phyloP scores from a whole-genome alignment of 371 early-diverging fungal species.

The Mortierella sp. region DNA sequence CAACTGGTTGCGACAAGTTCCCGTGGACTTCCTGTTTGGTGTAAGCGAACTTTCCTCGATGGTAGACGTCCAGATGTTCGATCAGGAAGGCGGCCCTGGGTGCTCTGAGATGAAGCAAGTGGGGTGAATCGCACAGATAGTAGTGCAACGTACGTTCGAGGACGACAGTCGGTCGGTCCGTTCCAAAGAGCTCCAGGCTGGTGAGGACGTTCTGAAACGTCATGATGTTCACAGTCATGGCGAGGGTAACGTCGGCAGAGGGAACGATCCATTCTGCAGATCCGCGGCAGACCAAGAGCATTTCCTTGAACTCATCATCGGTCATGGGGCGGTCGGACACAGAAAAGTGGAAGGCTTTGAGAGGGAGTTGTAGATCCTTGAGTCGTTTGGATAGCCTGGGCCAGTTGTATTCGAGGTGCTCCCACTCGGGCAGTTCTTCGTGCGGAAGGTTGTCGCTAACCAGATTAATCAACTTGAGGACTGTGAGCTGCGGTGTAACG shows the following conservation, averaged over 20 bases:
- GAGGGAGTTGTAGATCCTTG: not conserved
- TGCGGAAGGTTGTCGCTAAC: slow-evolving; percentile 7
- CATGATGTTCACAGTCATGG: not conserved
- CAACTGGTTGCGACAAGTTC: not conserved
- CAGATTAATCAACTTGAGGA: slow-evolving; percentile 1
- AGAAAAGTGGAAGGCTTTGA: not conserved
- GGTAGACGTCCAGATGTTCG: not conserved
- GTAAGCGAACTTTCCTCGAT: not conserved
- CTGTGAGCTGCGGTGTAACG: not conserved
- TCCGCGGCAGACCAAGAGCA: not conserved
- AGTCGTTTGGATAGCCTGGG: not conserved
- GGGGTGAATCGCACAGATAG: not conserved
- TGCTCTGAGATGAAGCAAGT: slow-evolving; percentile 9
- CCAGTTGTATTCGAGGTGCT: slow-evolving; percentile 3
- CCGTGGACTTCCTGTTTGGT: not conserved
- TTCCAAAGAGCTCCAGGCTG: not conserved
- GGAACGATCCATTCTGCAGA: not conserved
- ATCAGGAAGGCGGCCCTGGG: not conserved
- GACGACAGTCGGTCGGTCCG: not conserved
- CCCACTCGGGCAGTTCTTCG: slow-evolving; percentile 6
- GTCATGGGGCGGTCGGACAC: slow-evolving; percentile 4
- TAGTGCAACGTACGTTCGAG: not conserved
- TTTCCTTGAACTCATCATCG: not conserved
- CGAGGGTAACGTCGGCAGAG: not conserved
- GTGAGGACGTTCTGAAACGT: not conserved